Evolutionary conservation across 2,329 filamentous ascomycete genomes (phyloP).

Genomic region (Colletotrichum sp.): DNA sequence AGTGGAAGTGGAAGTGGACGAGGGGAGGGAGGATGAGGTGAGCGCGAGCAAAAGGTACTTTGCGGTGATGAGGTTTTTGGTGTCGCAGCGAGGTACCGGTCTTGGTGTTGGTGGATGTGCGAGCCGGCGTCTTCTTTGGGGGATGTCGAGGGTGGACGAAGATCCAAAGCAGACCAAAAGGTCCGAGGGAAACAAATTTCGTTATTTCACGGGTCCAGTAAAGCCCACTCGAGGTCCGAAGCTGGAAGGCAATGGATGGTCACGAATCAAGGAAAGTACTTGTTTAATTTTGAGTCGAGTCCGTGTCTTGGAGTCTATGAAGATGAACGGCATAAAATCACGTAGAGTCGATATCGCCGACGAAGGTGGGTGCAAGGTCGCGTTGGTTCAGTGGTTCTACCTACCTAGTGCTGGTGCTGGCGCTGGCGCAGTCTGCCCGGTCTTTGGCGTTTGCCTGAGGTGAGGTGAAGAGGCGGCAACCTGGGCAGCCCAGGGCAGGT

Average conservation of each 20-base stretch:
- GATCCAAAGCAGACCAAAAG: background rate
- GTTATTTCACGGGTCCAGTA: background rate
- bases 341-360: background rate
- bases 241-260: background rate
- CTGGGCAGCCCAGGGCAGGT: background rate
- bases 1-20: conserved; percentile 5
- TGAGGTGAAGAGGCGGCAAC: background rate
- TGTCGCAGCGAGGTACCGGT: background rate
- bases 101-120: background rate
- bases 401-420: background rate
- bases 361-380: background rate
- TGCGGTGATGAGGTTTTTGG: background rate
- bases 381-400: background rate
- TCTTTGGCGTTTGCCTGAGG: background rate
- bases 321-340: background rate
- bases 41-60: background rate
- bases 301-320: background rate
- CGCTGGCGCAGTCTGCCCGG: background rate
- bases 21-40: background rate
- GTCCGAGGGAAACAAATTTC: background rate
- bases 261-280: background rate
- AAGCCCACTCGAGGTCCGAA: background rate
- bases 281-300: background rate
- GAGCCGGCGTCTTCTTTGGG: background rate
- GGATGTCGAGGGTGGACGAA: background rate